phyloP scores from a whole-genome alignment of 495 filamentous ascomycete genomes.

The Parmelia sp. region DNA sequence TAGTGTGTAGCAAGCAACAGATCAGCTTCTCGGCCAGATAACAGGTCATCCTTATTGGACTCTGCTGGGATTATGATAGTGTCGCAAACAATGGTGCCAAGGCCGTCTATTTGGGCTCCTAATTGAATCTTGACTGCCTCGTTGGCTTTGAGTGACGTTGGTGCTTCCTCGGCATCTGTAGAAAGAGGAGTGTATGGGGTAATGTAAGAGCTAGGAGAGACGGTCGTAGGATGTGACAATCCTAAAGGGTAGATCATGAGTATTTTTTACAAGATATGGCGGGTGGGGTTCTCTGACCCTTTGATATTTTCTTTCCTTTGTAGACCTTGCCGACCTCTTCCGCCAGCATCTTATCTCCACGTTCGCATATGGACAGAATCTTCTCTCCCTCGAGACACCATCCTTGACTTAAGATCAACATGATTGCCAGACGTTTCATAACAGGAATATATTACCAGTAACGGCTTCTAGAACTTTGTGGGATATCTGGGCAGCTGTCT shows the following conservation, averaged over 20 bases:
- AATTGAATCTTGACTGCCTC: conserved; percentile 95
- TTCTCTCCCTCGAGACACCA: conserved; percentile 79
- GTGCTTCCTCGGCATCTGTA: conserved; percentile 78
- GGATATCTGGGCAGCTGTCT: conserved; percentile 87
- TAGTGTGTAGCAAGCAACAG: conserved; percentile 87
- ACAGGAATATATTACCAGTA: conserved; percentile 39
- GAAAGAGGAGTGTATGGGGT: conserved; percentile 92
- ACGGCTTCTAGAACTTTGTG: conserved; percentile 90
- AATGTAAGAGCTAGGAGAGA: conserved; percentile 89
- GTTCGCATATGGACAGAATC: conserved; percentile 86
- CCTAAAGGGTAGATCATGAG: conserved; percentile 42
- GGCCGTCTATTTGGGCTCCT: conserved; percentile 95
- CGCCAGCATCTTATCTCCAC: conserved; percentile 89
- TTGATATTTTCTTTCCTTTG: conserved; percentile 92
- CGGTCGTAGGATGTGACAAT: conserved; percentile 87
- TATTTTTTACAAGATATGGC: not conserved
- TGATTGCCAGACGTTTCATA: no score
- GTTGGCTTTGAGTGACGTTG: conserved; percentile 65
- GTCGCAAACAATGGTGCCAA: conserved; percentile 94
- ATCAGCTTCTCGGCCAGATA: conserved; percentile 72
- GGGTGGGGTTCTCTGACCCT: conserved; percentile 49
- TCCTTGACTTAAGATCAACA: conserved; percentile 45
- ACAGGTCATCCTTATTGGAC: conserved; percentile 48
- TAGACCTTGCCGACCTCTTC: conserved; percentile 94
- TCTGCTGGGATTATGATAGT: conserved; percentile 65